Evolutionary conservation across 2,329 filamentous ascomycete species (phyloP), one percentile per base, ranked within the genome.

Genomic region (Colletotrichum higginsianum): DNA sequence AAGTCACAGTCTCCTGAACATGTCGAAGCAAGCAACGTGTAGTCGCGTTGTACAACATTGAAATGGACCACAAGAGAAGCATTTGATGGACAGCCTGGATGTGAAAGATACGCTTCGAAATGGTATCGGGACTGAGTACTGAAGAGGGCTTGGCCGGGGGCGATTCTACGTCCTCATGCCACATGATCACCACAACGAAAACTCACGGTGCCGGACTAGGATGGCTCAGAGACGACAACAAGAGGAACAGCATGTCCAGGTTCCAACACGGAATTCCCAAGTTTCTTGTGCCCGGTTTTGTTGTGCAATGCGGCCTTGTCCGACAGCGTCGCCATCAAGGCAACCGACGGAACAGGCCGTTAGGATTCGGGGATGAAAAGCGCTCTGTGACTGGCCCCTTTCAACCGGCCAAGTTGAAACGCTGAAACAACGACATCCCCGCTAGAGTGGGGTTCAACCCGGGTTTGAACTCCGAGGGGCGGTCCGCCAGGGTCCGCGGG

Each of bases 351-450:
- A 49, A 40, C 38, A 53, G 30, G 40, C 50, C 46, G 68, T 47
- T 35, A 7, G 30, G 30, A 35, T 8, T 35, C 68, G 57, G 65
- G 65, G 57, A 58, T 42, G 38, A 44, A 53, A 38, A 60, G 52
- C 40, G 23, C 56, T 44, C 58, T 26, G 30, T 67, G 67, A 67
- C 49, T 61, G 67, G 66, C 67, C 60, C n/a, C 16, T 66, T 35
- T 66, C 52, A 61, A 58, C 42, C 57, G 42, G 67, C 57, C 57
- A 47, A 72, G 64, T 68, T 72, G 72, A 73, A 72, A 69, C 72
- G 58, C 72, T 73, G 72, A 72, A 72, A 73, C 64, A 69, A 72
- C 69, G 58, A 72, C 58, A 53, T 38, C 60, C 56, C 61, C 67
- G 49, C 49, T 56, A n/a, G 47, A 42, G 72, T 73, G 69, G 72